Conservation (phyloP, 352 stramenopile genomes). For the Elongisporangium undulatum region DNA sequence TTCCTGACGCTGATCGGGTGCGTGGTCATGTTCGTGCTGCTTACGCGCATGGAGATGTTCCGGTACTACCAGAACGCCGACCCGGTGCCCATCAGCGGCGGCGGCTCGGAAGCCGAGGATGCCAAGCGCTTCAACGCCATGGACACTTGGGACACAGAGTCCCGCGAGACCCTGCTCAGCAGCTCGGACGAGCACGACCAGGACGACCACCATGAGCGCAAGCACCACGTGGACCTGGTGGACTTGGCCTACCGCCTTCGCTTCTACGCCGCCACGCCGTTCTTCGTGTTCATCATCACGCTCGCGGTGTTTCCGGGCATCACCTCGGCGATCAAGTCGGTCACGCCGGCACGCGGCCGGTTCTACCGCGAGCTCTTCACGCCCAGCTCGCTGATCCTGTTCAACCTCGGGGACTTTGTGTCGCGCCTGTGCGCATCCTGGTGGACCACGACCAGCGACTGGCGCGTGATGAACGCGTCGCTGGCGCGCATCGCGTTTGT, state of each 20-base stretch:
- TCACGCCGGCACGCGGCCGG: constrained; percentile 29
- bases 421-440: constrained; percentile 42
- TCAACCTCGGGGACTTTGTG: constrained; percentile 73
- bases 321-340: constrained; percentile 65
- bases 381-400: constrained; percentile 71
- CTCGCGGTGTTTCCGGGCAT: constrained; percentile 73
- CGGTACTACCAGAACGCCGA: constrained; percentile 59
- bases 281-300: constrained; percentile 76
- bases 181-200: constrained; percentile 10
- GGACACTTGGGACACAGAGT: constrained; percentile 19
- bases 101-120: not conserved
- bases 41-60: constrained; percentile 66
- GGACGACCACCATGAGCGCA: not conserved
- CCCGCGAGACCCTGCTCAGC: constrained; percentile 31
- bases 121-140: constrained; percentile 18
- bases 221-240: constrained; percentile 35
- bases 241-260: constrained; percentile 59
- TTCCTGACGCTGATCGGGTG: constrained; percentile 62
- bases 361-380: constrained; percentile 71
- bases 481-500: constrained; percentile 48
- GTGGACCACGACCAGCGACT: constrained; percentile 23
- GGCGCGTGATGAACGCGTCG: constrained; percentile 30
- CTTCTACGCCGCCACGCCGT: constrained; percentile 50
- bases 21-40: constrained; percentile 40
- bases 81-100: not conserved